phyloP scores from a whole-genome alignment of 257 asterid species.

The Nicotiana noctiflora region DNA sequence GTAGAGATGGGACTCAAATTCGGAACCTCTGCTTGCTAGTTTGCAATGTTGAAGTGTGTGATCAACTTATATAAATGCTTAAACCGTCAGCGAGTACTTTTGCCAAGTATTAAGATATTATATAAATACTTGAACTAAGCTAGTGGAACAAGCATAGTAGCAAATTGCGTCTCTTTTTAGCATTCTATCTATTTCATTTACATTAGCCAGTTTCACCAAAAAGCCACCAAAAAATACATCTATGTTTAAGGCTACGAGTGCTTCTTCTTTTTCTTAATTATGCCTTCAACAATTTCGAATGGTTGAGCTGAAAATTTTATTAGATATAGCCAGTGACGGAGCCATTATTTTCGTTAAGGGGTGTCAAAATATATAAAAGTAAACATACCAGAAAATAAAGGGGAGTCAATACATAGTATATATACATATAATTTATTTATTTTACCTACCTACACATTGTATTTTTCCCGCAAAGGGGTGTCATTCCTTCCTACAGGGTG shows the following conservation, averaged over 20 bases:
- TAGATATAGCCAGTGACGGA: neutral
- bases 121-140: neutral
- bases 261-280: neutral
- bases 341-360: too few relatives aligned
- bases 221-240: neutral
- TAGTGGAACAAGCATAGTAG: neutral
- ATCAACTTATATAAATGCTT: neutral
- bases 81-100: neutral
- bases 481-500: too few relatives aligned
- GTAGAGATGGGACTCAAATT: neutral
- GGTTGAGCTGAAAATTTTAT: neutral
- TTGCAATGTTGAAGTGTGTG: neutral
- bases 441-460: too few relatives aligned
- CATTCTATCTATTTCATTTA: neutral
- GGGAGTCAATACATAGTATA: too few relatives aligned
- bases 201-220: neutral
- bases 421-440: too few relatives aligned
- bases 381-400: too few relatives aligned
- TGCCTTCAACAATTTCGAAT: neutral
- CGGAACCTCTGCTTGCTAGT: neutral
- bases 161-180: neutral
- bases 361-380: too few relatives aligned
- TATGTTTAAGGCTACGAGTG: neutral
- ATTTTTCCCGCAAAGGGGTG: too few relatives aligned
- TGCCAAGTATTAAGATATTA: neutral